Base-by-base conservation (phyloP, 2,329 filamentous ascomycete genomes). In the Curvularia verruculosa region DNA sequence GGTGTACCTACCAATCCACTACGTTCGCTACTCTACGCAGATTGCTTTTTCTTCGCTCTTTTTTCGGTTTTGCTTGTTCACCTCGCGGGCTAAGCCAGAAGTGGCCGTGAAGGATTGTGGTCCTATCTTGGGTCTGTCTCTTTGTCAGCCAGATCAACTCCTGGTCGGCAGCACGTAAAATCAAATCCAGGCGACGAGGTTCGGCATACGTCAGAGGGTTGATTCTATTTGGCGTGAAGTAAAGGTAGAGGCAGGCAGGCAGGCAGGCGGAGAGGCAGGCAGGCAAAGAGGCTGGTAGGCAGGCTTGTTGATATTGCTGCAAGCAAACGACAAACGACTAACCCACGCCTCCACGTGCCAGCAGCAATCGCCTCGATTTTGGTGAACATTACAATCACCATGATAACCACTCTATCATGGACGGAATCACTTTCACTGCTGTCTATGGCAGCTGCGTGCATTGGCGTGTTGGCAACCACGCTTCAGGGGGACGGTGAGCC, bases 401-500 rank as follows among this genome's bases (percentile, higher is more conserved):
- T 75, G 65, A 63, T 68, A 61, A 66, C 66, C 37, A 71, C 73
- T 37, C 79, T 88, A 58, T 83, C 79, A 55, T 76, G 76, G 50
- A 79, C 80, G 21, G 86, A 88, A 78, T 78, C 79, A 50, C 83
- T 82, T 78, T 82, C 80, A 66, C 80, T 88, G 52, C 70, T 89
- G 63, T 80, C 86, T 18, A 79, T 96, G 54, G 85, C 87, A 43
- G 82, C 86, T 64, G 87, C 86, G 54, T 92, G 90, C 70, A 74
- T 90, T 65, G 87, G 86, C 56, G 82, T 97, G 64, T 84, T 98
- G 62, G 82, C 84, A 61, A 94, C 94, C 75, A 91, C 92, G 37
- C 89, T 97, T 72, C 62, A 88, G 58, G 90, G 87, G 66, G 90
- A 96, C 77, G 93, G 92, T 64, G 92, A 95, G 67, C 94, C 95